A percentile compares a stretch with the other conserved stretches of the same genome.
Evolutionary conservation across 805 yeast species (phyloP).

Genomic region (Candida nitratophila): DNA sequence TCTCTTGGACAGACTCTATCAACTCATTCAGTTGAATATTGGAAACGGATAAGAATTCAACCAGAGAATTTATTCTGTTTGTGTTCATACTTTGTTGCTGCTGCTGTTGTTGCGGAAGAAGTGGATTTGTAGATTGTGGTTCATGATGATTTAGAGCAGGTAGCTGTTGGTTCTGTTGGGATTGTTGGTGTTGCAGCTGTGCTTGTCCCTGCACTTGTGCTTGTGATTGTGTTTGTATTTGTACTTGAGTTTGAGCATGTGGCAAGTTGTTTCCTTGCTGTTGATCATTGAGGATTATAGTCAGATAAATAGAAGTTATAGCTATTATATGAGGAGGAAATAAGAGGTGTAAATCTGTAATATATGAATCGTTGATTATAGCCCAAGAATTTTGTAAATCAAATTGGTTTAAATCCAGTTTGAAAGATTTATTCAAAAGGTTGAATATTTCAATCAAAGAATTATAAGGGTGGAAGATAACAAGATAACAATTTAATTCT

Average conservation of each 20-base stretch:
- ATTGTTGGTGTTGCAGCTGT: neutral
- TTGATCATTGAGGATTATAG: conserved; percentile 43
- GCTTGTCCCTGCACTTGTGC: neutral
- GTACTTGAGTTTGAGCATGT: no score
- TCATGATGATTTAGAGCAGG: no score
- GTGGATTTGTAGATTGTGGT: no score
- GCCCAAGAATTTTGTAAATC: conserved; percentile 89
- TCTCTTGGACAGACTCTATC: conserved; percentile 77
- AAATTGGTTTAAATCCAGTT: conserved; percentile 38
- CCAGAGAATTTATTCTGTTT: conserved; percentile 9
- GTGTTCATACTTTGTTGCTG: neutral
- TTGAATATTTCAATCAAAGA: conserved; percentile 47
- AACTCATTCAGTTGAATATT: conserved; percentile 73
- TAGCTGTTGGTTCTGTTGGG: neutral
- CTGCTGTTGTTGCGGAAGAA: neutral
- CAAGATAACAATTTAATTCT: conserved; percentile 66
- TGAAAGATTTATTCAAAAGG: conserved; percentile 18
- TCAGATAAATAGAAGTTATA: conserved; percentile 70
- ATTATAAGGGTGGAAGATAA: conserved; percentile 72
- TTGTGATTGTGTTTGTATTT: conserved; percentile 5
- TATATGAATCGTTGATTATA: conserved; percentile 79
- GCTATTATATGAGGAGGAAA: conserved; percentile 91
- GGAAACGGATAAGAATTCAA: conserved; percentile 64
- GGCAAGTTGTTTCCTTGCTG: no score
- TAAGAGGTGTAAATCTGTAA: conserved; percentile 76